Base-by-base conservation (phyloP, 139 green algal genomes). In the Diplosphaera chodatii region DNA sequence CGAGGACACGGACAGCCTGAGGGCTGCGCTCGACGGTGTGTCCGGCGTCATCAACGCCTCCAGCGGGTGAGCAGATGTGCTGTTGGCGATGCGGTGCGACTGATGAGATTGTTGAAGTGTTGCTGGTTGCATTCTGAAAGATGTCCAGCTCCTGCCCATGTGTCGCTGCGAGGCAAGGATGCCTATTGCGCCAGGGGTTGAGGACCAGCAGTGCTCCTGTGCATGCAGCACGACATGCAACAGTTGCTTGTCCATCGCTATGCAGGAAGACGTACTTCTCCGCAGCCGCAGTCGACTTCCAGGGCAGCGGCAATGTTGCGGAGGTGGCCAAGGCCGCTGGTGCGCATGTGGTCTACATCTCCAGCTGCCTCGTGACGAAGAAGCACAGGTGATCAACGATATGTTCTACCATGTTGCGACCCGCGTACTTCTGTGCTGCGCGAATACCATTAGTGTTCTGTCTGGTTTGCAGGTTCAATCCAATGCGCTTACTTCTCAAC, bases 401-500 rank as follows among this genome's bases (percentile, higher is more conserved):
- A n/a, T n/a, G n/a, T n/a, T n/a, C n/a, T n/a, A n/a, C n/a, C n/a
- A n/a, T n/a, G n/a, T n/a, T n/a, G n/a, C n/a, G n/a, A n/a, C n/a
- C n/a, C n/a, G n/a, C n/a, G n/a, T n/a, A n/a, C n/a, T n/a, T n/a
- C n/a, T n/a, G n/a, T n/a, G n/a, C n/a, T n/a, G n/a, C n/a, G n/a
- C n/a, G n/a, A n/a, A n/a, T n/a, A n/a, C n/a, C n/a, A n/a, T n/a
- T n/a, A n/a, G n/a, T n/a, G n/a, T n/a, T n/a, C 32, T 63, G 22
- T 27, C 5, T 27, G 13, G 28, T 2, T 28, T 48, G n/a, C 77
- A 87, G 83, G 74, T 82, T 79, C 37, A 23, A 91, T 67, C 84
- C 84, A 1, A 77, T 93, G 6, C 79, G 88, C 8, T 63, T 92
- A 6, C 48, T 93, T 37, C 80, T 93, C 3, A 93, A 91, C 80